A percentile compares a stretch with the other conserved stretches of the same genome.
These are phyloP conservation scores for Fusarium xylarioides DNA, from an alignment of 2,329 filamentous ascomycete genomes.

Conservation along the genomic window DNA sequence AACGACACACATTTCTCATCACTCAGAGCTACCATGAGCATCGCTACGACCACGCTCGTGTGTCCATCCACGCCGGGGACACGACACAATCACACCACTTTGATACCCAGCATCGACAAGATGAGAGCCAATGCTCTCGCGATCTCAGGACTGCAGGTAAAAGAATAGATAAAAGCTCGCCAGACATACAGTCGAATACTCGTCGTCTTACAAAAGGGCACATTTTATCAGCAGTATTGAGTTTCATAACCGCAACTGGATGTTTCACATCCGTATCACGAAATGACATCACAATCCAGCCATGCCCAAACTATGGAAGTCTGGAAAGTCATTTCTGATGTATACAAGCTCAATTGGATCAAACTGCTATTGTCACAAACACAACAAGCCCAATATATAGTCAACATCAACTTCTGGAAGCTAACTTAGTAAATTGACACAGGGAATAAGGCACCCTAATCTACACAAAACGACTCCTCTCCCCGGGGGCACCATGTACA, in stretches of 20 bases:
- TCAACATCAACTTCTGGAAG: conserved; percentile 43
- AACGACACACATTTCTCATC: not conserved
- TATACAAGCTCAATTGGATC: not conserved
- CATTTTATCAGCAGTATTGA: not conserved
- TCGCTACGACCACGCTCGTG: not conserved
- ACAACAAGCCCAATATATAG: conserved; percentile 8
- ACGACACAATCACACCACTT: conserved; percentile 1
- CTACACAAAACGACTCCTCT: conserved; percentile 50
- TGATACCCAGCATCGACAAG: not conserved
- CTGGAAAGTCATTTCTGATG: not conserved
- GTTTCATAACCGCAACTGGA: not conserved
- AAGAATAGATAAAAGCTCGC: not conserved
- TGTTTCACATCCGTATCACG: not conserved
- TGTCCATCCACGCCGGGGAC: not conserved
- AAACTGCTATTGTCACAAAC: not conserved
- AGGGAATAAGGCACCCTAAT: conserved; percentile 51
- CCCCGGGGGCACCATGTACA: conserved; percentile 33
- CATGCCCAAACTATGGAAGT: not conserved
- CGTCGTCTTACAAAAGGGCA: not conserved
- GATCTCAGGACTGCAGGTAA: not conserved
- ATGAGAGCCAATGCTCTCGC: not conserved
- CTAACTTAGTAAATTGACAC: conserved; percentile 49
- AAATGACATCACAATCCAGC: conserved; percentile 29
- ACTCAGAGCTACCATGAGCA: not conserved
- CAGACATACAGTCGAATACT: not conserved